Percentiles rank a stretch among this genome's conserved stretches.
Conservation (phyloP, 2,329 filamentous ascomycete genomes). For the Exserohilum rostratum region DNA sequence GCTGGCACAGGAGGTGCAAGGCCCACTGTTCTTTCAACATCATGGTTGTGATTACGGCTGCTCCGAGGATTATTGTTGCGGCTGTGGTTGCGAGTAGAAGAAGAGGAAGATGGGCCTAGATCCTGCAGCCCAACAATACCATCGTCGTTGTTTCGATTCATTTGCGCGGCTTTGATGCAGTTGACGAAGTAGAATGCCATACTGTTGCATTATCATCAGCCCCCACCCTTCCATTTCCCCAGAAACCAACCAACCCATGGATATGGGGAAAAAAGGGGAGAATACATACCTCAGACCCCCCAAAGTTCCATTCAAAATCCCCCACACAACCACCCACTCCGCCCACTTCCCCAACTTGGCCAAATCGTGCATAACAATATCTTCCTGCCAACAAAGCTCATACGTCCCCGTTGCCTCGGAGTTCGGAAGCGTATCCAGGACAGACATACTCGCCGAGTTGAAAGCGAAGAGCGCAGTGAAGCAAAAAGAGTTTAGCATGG, state of each 20-base stretch:
- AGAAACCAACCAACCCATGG: neutral
- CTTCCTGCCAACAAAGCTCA: neutral
- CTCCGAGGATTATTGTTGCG: neutral
- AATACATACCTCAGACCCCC: neutral
- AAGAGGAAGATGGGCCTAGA: too few species aligned
- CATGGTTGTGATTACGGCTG: too few species aligned
- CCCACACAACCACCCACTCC: neutral
- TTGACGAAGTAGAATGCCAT: neutral
- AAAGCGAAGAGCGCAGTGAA: too few species aligned
- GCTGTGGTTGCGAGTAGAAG: too few species aligned
- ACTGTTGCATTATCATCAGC: neutral
- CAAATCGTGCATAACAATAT: neutral
- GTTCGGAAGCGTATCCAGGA: conserved; percentile 22
- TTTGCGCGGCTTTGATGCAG: neutral
- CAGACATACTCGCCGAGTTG: neutral
- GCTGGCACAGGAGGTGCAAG: neutral
- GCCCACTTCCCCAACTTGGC: neutral
- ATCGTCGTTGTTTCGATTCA: neutral
- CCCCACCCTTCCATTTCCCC: neutral
- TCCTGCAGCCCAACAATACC: neutral
- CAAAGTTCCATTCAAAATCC: neutral
- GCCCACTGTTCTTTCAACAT: too few species aligned
- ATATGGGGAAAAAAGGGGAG: neutral
- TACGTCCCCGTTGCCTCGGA: neutral
- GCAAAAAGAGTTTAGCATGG: too few species aligned